phyloP scores from a whole-genome alignment of 192 early-diverging fungal species.

The Paraglomus occultum region DNA sequence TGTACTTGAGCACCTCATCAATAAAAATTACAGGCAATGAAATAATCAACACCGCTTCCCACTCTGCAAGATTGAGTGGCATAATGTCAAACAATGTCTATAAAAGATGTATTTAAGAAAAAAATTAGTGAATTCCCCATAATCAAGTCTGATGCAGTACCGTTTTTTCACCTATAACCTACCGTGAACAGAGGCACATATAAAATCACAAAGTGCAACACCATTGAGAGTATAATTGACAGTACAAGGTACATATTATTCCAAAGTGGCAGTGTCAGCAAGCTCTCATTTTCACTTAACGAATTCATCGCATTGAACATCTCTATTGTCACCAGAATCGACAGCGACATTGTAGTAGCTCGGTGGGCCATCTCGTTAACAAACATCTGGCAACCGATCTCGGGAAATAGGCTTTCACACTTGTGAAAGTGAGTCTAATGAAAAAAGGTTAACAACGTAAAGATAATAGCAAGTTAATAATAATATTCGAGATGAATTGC shows the following conservation, averaged over 20 bases:
- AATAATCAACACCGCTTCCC: slow-evolving; percentile 87
- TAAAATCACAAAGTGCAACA: slow-evolving; percentile 92
- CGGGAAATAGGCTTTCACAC: slow-evolving; percentile 82
- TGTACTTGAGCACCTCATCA: slow-evolving; percentile 89
- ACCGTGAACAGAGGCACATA: slow-evolving; percentile 95
- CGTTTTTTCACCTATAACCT: slow-evolving; percentile 35
- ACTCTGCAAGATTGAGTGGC: slow-evolving; percentile 83
- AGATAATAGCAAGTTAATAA: background rate
- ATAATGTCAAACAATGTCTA: slow-evolving; percentile 84
- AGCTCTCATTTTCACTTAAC: slow-evolving; percentile 92
- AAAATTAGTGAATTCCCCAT: background rate
- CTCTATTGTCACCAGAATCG: slow-evolving; percentile 94
- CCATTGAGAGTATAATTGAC: slow-evolving; percentile 85
- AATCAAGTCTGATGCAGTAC: background rate
- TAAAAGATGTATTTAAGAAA: slow-evolving; percentile 17
- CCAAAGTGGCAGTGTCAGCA: slow-evolving; percentile 91
- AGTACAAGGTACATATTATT: slow-evolving; percentile 85
- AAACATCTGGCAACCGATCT: slow-evolving; percentile 94
- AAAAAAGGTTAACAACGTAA: slow-evolving; percentile 7
- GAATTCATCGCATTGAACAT: slow-evolving; percentile 99
- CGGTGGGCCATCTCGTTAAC: slow-evolving; percentile 69
- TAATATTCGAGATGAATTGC: slow-evolving; percentile 12
- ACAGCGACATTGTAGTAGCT: slow-evolving; percentile 95
- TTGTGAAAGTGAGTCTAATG: slow-evolving; percentile 86
- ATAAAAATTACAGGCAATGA: slow-evolving; percentile 89